A percentile compares a stretch with the other conserved stretches of the same genome.
These are phyloP conservation scores for Ehretia macrophylla DNA, from an alignment of 257 asterid species.

Conservation along the genomic window DNA sequence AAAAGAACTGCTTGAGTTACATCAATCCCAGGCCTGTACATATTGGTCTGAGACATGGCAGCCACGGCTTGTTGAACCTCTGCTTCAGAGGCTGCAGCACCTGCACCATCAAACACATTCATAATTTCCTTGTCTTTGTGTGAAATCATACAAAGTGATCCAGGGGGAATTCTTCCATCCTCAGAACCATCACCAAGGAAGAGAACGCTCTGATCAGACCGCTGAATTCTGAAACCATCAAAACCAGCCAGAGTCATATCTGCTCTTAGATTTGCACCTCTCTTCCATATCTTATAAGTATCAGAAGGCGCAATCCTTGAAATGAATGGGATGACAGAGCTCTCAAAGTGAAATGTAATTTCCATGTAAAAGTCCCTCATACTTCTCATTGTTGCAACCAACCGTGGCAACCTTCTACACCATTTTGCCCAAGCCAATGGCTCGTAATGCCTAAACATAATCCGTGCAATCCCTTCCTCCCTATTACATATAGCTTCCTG, in stretches of 20 bases:
- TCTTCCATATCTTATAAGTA: conserved; percentile 92
- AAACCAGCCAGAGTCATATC: conserved; percentile 98
- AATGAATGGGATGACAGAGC: conserved; percentile 95
- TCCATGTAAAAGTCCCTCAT: conserved; percentile 99
- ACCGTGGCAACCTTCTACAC: conserved; percentile 93
- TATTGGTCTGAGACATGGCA: conserved; percentile 90
- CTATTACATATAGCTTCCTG: conserved; percentile 94
- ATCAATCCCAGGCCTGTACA: conserved; percentile 92
- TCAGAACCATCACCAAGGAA: conserved; percentile 98
- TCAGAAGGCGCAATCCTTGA: conserved; percentile 97
- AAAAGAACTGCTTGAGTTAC: conserved; percentile 91
- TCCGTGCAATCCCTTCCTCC: conserved; percentile 84
- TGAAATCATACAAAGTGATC: conserved; percentile 77
- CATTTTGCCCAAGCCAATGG: conserved; percentile 99
- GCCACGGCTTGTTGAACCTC: conserved; percentile 82
- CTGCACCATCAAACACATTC: conserved; percentile 94
- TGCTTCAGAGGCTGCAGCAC: conserved; percentile 80
- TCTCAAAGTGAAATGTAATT: conserved; percentile 91
- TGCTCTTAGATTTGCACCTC: conserved; percentile 92
- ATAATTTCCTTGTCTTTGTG: conserved; percentile 91
- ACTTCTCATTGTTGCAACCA: conserved; percentile 80
- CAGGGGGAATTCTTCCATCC: conserved; percentile 74
- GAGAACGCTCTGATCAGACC: conserved; percentile 87
- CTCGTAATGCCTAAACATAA: conserved; percentile 83
- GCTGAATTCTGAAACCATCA: conserved; percentile 88